phyloP scores from a whole-genome alignment of 805 yeast genomes.

The Wickerhamomyces canadensis region DNA sequence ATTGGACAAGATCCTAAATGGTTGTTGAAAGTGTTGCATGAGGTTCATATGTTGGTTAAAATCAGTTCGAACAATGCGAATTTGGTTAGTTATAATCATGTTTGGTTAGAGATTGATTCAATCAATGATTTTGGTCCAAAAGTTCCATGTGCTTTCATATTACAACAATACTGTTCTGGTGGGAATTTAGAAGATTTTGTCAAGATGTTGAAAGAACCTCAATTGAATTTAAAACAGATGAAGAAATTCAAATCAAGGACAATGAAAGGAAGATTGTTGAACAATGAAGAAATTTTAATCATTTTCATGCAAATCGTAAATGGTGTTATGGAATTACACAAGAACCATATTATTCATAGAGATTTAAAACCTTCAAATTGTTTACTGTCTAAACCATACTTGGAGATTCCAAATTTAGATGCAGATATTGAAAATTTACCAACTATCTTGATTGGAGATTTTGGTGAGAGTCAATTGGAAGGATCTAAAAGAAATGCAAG shows the following conservation, averaged over 20 bases:
- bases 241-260: conserved; percentile 30
- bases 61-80: conserved; percentile 46
- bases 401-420: conserved; percentile 9
- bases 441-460: conserved; percentile 74
- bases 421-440: conserved; percentile 38
- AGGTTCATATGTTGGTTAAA: conserved; percentile 63
- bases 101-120: conserved; percentile 74
- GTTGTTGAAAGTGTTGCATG: conserved; percentile 65
- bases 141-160: conserved; percentile 69
- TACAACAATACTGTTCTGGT: conserved; percentile 86
- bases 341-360: conserved; percentile 74
- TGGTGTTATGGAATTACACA: conserved; percentile 71
- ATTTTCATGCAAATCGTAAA: conserved; percentile 61
- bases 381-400: conserved; percentile 36
- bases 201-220: conserved; percentile 30
- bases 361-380: conserved; percentile 90
- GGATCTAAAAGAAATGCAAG: conserved; percentile 62
- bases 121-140: conserved; percentile 47
- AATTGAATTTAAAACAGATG: conserved; percentile 29
- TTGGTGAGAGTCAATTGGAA: conserved; percentile 81
- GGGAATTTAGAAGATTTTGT: conserved; percentile 77
- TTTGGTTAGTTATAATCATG: conserved; percentile 82
- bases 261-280: conserved; percentile 32
- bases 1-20: conserved; percentile 73
- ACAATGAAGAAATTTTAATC: conserved; percentile 57